Evolutionary conservation across 805 yeast genomes (phyloP).

Genomic region (Cyberlindnera nakhonratchasimensis): DNA sequence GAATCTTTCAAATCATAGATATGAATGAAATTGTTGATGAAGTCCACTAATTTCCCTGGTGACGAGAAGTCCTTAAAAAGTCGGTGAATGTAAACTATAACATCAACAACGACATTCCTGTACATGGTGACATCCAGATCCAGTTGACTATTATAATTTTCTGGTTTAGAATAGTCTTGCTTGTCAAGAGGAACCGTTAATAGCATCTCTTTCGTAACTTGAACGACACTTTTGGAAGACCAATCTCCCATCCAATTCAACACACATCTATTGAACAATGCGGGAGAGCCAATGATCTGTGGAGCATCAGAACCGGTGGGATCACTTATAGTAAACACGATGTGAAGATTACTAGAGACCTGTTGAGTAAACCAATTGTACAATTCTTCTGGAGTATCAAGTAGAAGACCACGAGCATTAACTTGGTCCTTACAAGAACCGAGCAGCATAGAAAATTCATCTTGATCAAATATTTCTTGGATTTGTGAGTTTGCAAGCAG

Average conservation of each 20-base stretch:
- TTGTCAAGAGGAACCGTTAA: conserved; percentile 50
- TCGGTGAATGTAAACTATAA: conserved; percentile 46
- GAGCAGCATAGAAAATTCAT: conserved; percentile 55
- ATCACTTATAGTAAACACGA: conserved; percentile 71
- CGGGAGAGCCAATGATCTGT: conserved; percentile 72
- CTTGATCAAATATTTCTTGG: conserved; percentile 84
- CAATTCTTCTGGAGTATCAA: conserved; percentile 68
- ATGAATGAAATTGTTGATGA: conserved; percentile 42
- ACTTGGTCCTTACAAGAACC: conserved; percentile 54
- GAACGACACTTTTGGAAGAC: conserved; percentile 47
- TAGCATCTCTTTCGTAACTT: conserved; percentile 45
- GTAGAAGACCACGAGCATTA: conserved; percentile 52
- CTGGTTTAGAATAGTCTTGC: conserved; percentile 39
- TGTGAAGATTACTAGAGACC: conserved; percentile 72
- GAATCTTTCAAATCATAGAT: conserved; percentile 42
- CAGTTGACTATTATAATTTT: conserved; percentile 13
- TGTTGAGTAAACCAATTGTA: conserved; percentile 71
- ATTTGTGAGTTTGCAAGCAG: conserved; percentile 90
- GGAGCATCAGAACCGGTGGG: conserved; percentile 36
- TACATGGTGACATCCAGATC: conserved; percentile 23
- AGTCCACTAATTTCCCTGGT: conserved; percentile 56
- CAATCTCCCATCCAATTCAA: conserved; percentile 88
- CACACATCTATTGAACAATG: conserved; percentile 85
- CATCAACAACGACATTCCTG: conserved; percentile 45
- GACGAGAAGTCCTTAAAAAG: conserved; percentile 22